Evolutionary conservation across 2,329 filamentous ascomycete species (phyloP), one percentile per base, ranked within the genome.

Genomic region (Trichoderma koningiopsis): DNA sequence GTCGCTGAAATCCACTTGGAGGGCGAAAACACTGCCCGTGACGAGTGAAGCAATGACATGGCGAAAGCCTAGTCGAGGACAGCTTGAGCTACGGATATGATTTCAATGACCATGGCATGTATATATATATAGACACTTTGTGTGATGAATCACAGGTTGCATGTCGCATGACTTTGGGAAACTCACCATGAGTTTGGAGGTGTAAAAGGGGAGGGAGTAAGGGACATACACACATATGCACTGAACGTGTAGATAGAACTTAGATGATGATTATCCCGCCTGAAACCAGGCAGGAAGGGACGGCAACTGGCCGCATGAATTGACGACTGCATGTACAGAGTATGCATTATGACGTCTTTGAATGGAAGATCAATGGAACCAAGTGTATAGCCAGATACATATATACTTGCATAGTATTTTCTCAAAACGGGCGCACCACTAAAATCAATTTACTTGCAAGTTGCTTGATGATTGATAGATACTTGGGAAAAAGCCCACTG

Each of bases 1-100:
- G 84, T 84, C 7, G 77, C 83, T 8, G 84, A 86, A 74, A 86
- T 86, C 56, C 83, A 84, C 70, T 74, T 86, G 24, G 83, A 83
- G 52, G 82, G 82, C 58, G 79, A 81, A 66, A 62, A 57, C 8
- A 47, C 47, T 52, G 35, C 55, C 10, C 27, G 33, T n/a, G 14
- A 22, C 14, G 56, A 68, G 24, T 70, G 35, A 61, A 35, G 47
- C 53, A 22, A 62, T 24, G 60, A 22, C 40, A 43, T 57, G 14
- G 49, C 33, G 67, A 64, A 53, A 37, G 49, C 29, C 53, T 19
- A 22, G 59, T 69, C 29, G 27, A 62, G 33, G 22, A 29, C 27
- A 22, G 58, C 40, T 53, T 43, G 67, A 63, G 58, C 52, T 69
- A 59, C 33, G 55, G 22, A 40, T 60, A 67, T 53, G 53, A 43